Percentiles rank a stretch among this genome's conserved stretches.
Evolutionary conservation across 805 yeast genomes (phyloP).

Genomic region (Kazachstania psychrophila): DNA sequence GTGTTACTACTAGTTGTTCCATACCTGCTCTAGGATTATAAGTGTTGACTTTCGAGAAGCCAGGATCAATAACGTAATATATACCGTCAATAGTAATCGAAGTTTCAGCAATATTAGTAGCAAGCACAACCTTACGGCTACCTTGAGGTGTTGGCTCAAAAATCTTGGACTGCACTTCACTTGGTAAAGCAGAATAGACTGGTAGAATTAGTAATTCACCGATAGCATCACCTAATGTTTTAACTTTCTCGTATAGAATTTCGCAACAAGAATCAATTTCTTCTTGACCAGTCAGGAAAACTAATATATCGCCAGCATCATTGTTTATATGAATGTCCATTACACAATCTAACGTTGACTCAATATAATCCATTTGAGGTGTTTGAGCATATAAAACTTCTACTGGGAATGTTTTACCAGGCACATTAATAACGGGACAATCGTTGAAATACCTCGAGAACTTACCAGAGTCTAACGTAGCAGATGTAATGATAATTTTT

Average conservation of each 20-base stretch:
- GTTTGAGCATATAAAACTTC: slow-evolving; percentile 69
- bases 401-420: slow-evolving; percentile 89
- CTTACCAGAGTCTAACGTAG: slow-evolving; percentile 84
- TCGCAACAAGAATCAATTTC: slow-evolving; percentile 90
- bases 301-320: slow-evolving; percentile 69
- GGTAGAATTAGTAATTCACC: slow-evolving; percentile 72
- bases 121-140: slow-evolving; percentile 80
- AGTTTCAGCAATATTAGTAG: slow-evolving; percentile 96
- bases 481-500: slow-evolving; percentile 79
- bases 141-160: slow-evolving; percentile 83
- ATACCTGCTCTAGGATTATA: slow-evolving; percentile 84
- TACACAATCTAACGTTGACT: slow-evolving; percentile 74
- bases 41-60: slow-evolving; percentile 83
- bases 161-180: slow-evolving; percentile 80
- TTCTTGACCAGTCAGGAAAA: slow-evolving; percentile 85
- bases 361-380: slow-evolving; percentile 81
- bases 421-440: slow-evolving; percentile 77
- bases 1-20: slow-evolving; percentile 76
- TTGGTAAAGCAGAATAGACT: slow-evolving; percentile 83
- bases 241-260: slow-evolving; percentile 53
- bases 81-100: slow-evolving; percentile 94
- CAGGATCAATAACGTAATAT: slow-evolving; percentile 86
- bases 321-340: slow-evolving; percentile 79
- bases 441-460: slow-evolving; percentile 67
- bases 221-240: slow-evolving; percentile 52